These are phyloP conservation scores for Leccinum truebloodii DNA, from an alignment of 768 basidiomycete genomes.

Conservation along the genomic window DNA sequence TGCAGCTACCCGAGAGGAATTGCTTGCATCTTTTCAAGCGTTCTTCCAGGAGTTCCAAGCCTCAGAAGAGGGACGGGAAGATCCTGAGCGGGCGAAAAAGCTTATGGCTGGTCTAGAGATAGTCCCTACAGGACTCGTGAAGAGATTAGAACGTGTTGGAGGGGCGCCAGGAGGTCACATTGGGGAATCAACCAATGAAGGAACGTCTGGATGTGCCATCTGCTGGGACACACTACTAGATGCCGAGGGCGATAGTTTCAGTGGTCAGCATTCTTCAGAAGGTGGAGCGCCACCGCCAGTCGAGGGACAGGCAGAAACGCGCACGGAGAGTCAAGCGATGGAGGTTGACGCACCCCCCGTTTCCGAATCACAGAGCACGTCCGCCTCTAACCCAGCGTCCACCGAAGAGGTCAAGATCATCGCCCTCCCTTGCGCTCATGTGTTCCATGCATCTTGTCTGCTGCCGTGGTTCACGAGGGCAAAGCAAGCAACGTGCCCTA, in stretches of 20 bases:
- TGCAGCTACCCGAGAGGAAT: slow-evolving; percentile 21
- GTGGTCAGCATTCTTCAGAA: slow-evolving; percentile 14
- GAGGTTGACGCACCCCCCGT: slow-evolving; percentile 20
- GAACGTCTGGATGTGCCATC: slow-evolving; percentile 58
- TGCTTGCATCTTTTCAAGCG: slow-evolving; percentile 28
- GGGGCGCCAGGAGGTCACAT: slow-evolving; percentile 37
- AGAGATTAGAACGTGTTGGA: slow-evolving; percentile 56
- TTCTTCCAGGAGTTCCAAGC: slow-evolving; percentile 31
- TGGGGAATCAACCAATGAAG: slow-evolving; percentile 37
- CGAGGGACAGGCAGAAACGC: slow-evolving; percentile 9
- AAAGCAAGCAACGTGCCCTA: slow-evolving; percentile 78
- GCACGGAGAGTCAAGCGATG: slow-evolving; percentile 14
- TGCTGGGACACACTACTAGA: slow-evolving; percentile 73
- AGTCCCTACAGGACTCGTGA: slow-evolving; percentile 66
- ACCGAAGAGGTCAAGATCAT: slow-evolving; percentile 49
- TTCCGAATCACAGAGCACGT: slow-evolving; percentile 13
- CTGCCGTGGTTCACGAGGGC: slow-evolving; percentile 83
- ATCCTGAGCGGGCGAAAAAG: slow-evolving; percentile 65
- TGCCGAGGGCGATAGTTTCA: slow-evolving; percentile 39
- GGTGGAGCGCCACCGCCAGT: slow-evolving; percentile 4
- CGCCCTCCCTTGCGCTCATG: slow-evolving; percentile 75
- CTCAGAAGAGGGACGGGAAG: slow-evolving; percentile 48
- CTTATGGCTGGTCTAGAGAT: slow-evolving; percentile 64
- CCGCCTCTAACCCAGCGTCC: slow-evolving; percentile 6
- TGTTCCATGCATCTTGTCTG: slow-evolving; percentile 78